Conservation (phyloP, 2,329 filamentous ascomycete species). For the Biscogniauxia sp. region DNA sequence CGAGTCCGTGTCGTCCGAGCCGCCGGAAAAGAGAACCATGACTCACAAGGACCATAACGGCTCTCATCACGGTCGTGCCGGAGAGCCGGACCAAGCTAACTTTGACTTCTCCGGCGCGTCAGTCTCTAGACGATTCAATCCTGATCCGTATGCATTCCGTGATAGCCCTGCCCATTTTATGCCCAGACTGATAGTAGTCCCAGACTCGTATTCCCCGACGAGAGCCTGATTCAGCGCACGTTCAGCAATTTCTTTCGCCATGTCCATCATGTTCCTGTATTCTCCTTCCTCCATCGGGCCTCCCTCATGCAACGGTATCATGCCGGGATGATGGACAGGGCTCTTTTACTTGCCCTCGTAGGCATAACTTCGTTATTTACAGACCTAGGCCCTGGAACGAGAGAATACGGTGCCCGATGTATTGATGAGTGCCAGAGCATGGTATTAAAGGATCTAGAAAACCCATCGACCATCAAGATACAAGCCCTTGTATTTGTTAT, state of each 20-base stretch:
- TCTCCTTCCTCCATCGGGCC: constrained; percentile 57
- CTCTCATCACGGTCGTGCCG: constrained; percentile 31
- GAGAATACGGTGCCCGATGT: constrained; percentile 52
- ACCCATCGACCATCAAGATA: constrained; percentile 56
- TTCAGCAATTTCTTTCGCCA: constrained; percentile 59
- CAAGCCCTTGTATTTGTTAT: constrained; percentile 45
- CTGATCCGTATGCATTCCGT: constrained; percentile 27
- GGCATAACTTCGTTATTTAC: constrained; percentile 56
- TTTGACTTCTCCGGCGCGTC: constrained; percentile 18
- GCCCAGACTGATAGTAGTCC: constrained; percentile 26
- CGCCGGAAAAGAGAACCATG: constrained; percentile 33
- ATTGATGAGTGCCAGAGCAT: constrained; percentile 53
- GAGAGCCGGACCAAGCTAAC: constrained; percentile 26
- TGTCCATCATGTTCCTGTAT: constrained; percentile 58
- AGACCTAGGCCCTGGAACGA: constrained; percentile 51
- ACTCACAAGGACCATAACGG: constrained; percentile 30
- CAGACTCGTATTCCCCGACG: constrained; percentile 43
- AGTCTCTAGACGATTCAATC: constrained; percentile 16
- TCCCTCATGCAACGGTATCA: constrained; percentile 60
- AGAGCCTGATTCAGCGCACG: constrained; percentile 49
- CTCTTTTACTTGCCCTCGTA: constrained; percentile 52
- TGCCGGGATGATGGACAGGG: constrained; percentile 53
- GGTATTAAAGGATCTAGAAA: constrained; percentile 52
- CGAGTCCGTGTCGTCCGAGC: constrained; percentile 34
- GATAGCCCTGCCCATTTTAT: constrained; percentile 10